Conservation (phyloP, 148 eudicot genomes). For the Vaccinium myrtillus region DNA sequence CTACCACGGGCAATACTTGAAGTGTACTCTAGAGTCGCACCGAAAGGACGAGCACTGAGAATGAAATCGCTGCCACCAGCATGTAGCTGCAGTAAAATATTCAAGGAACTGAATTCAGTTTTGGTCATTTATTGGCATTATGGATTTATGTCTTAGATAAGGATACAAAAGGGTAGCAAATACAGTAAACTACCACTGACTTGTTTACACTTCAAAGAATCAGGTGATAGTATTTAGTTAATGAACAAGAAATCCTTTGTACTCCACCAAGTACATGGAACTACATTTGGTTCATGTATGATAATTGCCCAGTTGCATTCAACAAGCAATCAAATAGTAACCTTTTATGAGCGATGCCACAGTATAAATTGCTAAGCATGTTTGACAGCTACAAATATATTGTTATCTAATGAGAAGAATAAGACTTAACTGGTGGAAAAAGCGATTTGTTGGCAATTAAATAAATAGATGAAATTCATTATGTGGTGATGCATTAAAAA, state of each 20-base stretch:
- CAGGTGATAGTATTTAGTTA: neutral
- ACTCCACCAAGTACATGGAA: neutral
- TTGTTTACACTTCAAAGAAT: neutral
- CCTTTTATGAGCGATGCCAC: neutral
- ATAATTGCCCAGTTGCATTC: neutral
- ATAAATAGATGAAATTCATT: neutral
- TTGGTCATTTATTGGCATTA: neutral
- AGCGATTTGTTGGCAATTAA: neutral
- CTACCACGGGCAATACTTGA: conserved; percentile 46
- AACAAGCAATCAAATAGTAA: neutral
- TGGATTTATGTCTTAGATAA: conserved; percentile 1
- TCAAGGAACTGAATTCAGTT: conserved; percentile 4
- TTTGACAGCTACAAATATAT: neutral
- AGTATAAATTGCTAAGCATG: neutral
- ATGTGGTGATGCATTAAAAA: neutral
- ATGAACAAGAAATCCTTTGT: neutral
- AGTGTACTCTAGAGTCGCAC: conserved; percentile 45
- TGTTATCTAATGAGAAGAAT: neutral
- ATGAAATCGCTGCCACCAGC: conserved; percentile 34
- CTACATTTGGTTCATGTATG: neutral
- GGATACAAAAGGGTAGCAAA: neutral
- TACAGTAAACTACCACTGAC: neutral
- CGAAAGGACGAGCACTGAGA: conserved; percentile 42
- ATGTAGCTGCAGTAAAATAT: conserved; percentile 39
- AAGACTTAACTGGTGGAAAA: neutral